Evolutionary conservation across 257 asterid genomes (phyloP), one percentile per base, ranked within the genome.

Genomic region (Lavandula angustifolia): DNA sequence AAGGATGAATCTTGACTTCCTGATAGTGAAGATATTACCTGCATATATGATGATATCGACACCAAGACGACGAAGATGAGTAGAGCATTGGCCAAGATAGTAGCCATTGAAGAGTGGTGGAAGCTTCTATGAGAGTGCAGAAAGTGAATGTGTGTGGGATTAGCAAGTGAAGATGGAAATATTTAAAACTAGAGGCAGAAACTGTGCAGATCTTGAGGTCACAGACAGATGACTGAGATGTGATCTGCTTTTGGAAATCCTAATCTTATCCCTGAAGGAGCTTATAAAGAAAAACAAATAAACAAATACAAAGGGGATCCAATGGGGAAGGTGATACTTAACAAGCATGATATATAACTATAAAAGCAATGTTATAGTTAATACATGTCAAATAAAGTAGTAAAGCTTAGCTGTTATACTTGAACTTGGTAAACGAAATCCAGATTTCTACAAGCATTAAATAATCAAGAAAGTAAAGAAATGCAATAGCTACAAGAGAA

Each of bases 1-100:
- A 43, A 9, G 49, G 29, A 9, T 40, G n/a, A n/a, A 44, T n/a
- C 50, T 4, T 3, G 16, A 44, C 5, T 1, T 5, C 2, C 3
- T 37, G 27, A 31, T 3, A 16, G 18, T 41, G 16, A 41, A n/a
- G 42, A 48, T 10, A 18, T 68, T 76, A 81, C 96, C 91, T 2
- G 89, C 75, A 61, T 34, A 61, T 34, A 42, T 9, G 14, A 73
- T 7, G 76, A 68, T 17, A 77, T 3, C 7, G 66, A 18, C 22
- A 73, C 33, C 50, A 81, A 27, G 68, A 82, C 18, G 76, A 70
- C 49, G 9, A 71, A 33, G 53, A 60, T 48, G 22, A 81, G 47
- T 22, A 72, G 42, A 69, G 74, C 64, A 62, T 64, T 73, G 11
- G 70, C 67, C 18, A 47, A 57, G 37, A 46, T 42, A 8, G 42